Evolutionary conservation across 2,329 filamentous ascomycete genomes (phyloP).

Genomic region (Sporothrix euskadiensis): DNA sequence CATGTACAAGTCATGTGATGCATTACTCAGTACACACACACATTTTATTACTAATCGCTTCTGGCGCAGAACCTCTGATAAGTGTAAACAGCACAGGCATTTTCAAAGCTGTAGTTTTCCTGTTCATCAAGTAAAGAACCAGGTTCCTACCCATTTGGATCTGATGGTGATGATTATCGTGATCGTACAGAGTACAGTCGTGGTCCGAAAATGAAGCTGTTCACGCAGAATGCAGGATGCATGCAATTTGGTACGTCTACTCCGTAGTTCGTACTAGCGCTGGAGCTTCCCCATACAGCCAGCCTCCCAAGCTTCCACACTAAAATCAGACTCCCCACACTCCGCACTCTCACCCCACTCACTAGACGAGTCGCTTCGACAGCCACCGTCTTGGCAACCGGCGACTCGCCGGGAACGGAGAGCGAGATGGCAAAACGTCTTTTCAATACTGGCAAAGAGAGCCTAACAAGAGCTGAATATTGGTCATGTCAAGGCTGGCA

Average conservation of each 20-base stretch:
- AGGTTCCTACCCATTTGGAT: too few relatives aligned
- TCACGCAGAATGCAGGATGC: background rate
- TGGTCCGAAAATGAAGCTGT: background rate
- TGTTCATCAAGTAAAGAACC: background rate
- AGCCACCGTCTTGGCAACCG: background rate
- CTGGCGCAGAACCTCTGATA: too few relatives aligned
- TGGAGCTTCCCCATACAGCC: background rate
- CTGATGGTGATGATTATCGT: background rate
- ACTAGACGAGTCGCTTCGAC: background rate
- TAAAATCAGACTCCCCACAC: background rate
- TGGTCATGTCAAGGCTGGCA: background rate
- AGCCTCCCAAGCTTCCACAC: too few relatives aligned
- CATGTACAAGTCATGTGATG: too few relatives aligned
- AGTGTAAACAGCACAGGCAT: background rate
- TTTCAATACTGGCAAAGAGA: background rate
- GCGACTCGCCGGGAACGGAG: background rate
- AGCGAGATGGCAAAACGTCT: background rate
- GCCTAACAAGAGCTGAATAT: too few relatives aligned
- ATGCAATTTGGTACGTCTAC: background rate
- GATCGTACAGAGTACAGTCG: background rate
- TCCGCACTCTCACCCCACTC: background rate
- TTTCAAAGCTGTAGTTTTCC: constrained; percentile 23
- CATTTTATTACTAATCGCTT: background rate
- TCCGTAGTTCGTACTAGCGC: background rate
- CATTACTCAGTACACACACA: background rate